A percentile compares a stretch with the other conserved stretches of the same genome.
Evolutionary conservation across 2,329 filamentous ascomycete genomes (phyloP).

Genomic region (Pseudocercospora musae): DNA sequence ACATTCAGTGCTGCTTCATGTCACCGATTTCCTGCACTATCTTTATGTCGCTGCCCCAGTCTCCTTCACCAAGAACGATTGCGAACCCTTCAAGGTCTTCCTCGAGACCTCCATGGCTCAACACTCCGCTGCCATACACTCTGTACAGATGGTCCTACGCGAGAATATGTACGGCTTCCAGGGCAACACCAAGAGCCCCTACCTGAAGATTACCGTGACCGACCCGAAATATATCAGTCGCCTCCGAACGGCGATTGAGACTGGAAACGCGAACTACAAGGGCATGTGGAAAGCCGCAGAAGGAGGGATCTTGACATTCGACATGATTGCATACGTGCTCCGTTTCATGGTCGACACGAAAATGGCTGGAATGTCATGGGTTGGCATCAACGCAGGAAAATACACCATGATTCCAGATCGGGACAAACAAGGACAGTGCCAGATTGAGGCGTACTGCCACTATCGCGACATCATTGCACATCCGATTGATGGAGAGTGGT

Average conservation of each 20-base stretch:
- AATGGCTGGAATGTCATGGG: slow-evolving; percentile 96
- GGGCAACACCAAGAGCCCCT: slow-evolving; percentile 86
- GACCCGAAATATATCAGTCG: slow-evolving; percentile 81
- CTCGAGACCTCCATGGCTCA: slow-evolving; percentile 77
- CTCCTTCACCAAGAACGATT: slow-evolving; percentile 74
- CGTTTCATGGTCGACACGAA: slow-evolving; percentile 98
- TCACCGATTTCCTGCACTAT: slow-evolving; percentile 94
- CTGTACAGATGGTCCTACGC: slow-evolving; percentile 74
- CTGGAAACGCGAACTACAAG: slow-evolving; percentile 80
- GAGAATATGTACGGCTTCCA: slow-evolving; percentile 95
- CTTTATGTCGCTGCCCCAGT: slow-evolving; percentile 88
- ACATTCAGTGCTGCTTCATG: slow-evolving; percentile 90
- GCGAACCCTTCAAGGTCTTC: slow-evolving; percentile 71
- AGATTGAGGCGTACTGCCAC: slow-evolving; percentile 86
- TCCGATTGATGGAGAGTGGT: slow-evolving; percentile 87
- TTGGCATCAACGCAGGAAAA: slow-evolving; percentile 72
- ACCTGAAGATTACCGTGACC: slow-evolving; percentile 87
- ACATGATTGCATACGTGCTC: slow-evolving; percentile 91
- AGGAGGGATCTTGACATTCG: slow-evolving; percentile 80
- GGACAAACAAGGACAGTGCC: slow-evolving; percentile 82
- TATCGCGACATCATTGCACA: slow-evolving; percentile 84
- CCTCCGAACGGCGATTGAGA: slow-evolving; percentile 72
- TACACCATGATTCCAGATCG: slow-evolving; percentile 67
- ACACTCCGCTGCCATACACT: slow-evolving; percentile 70
- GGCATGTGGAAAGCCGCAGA: slow-evolving; percentile 74